Evolutionary conservation across 1,284 basidiomycete genomes (phyloP).

Genomic region (Anthracocystis panici-leucophaei): DNA sequence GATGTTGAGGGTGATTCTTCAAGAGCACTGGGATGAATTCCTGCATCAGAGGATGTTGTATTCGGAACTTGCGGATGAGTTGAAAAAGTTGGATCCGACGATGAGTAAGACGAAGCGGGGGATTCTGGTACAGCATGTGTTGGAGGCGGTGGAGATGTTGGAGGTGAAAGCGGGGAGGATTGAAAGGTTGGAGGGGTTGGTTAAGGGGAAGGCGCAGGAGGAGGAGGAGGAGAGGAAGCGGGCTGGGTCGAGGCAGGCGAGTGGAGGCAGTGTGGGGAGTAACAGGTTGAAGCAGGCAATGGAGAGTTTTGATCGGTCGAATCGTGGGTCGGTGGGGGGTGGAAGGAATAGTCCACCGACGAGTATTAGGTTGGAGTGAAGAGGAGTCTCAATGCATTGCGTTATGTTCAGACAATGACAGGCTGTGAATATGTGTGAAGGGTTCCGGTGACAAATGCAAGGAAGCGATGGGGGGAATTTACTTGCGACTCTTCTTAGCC

Average conservation of each 20-base stretch:
- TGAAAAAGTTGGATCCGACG: constrained; percentile 57
- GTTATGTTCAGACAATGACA: too few relatives aligned
- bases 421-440: neutral
- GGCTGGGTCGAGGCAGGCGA: constrained; percentile 16
- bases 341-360: constrained; percentile 31
- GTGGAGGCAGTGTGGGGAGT: neutral
- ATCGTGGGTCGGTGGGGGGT: neutral
- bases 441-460: too few relatives aligned
- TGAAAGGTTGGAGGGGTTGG: constrained; percentile 43
- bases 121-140: constrained; percentile 62
- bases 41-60: constrained; percentile 63
- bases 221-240: constrained; percentile 17
- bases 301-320: constrained; percentile 22
- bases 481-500: constrained; percentile 38
- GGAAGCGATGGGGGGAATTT: neutral
- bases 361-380: constrained; percentile 18
- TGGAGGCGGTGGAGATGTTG: constrained; percentile 64
- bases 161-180: constrained; percentile 64
- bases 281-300: constrained; percentile 35
- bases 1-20: constrained; percentile 31
- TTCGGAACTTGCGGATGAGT: constrained; percentile 65
- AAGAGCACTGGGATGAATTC: constrained; percentile 66
- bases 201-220: constrained; percentile 3
- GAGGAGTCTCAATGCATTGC: too few relatives aligned
- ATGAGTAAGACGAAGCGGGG: constrained; percentile 56